These are phyloP conservation scores for Picea mariana DNA, from an alignment of 83 land plant species.

Conservation along the genomic window DNA sequence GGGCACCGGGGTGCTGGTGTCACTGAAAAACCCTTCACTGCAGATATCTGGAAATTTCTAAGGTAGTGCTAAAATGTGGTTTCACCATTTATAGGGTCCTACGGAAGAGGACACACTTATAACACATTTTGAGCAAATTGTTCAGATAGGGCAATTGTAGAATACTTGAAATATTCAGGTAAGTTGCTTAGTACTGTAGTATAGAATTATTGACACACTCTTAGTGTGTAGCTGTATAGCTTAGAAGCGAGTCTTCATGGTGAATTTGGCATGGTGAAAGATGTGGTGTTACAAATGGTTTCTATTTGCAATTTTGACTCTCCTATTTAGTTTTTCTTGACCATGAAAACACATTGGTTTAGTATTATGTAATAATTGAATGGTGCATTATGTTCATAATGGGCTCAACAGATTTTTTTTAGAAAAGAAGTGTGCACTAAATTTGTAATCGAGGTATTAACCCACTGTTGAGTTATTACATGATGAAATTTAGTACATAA, in stretches of 20 bases:
- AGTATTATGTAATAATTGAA: too few species aligned
- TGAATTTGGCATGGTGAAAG: neutral
- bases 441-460: neutral
- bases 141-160: conserved; percentile 46
- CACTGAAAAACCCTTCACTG: too few species aligned
- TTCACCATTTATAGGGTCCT: conserved; percentile 72
- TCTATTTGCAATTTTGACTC: neutral
- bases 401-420: neutral
- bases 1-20: too few species aligned
- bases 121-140: conserved; percentile 74
- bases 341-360: too few species aligned
- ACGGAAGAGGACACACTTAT: conserved; percentile 76
- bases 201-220: neutral
- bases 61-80: conserved; percentile 74
- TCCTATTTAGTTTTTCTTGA: neutral
- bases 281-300: conserved; percentile 3
- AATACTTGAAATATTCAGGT: conserved; percentile 53
- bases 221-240: too few species aligned
- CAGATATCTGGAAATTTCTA: too few species aligned
- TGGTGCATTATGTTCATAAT: neutral
- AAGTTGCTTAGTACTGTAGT: neutral
- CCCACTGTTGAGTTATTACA: too few species aligned
- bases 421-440: neutral
- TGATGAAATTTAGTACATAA: too few species aligned
- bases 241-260: too few species aligned